Conservation (phyloP, 1,284 basidiomycete species). For the Rhizoctonia solani region DNA sequence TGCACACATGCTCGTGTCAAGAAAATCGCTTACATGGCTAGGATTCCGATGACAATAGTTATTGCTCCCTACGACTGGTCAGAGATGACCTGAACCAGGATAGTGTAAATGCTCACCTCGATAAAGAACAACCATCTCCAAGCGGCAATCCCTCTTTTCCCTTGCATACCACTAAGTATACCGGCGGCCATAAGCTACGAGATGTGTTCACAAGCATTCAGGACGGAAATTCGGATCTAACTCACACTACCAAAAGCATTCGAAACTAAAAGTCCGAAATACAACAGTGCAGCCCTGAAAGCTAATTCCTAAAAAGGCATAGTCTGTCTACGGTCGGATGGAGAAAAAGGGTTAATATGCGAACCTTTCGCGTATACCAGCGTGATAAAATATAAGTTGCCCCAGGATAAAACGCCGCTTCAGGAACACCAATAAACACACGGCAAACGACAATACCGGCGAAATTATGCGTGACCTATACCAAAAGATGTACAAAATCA, state of each 20-base stretch:
- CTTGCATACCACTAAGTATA: constrained; percentile 70
- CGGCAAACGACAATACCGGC: constrained; percentile 62
- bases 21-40: constrained; percentile 40
- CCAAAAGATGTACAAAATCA: too few species aligned
- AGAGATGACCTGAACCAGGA: constrained; percentile 14
- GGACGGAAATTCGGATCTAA: constrained; percentile 32
- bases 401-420: constrained; percentile 68
- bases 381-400: constrained; percentile 63
- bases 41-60: constrained; percentile 45
- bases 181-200: constrained; percentile 66
- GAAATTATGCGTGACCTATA: constrained; percentile 58
- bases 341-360: constrained; percentile 64
- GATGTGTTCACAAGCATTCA: constrained; percentile 30
- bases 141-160: constrained; percentile 64
- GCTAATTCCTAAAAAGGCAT: constrained; percentile 59
- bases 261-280: constrained; percentile 67
- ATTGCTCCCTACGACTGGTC: constrained; percentile 43
- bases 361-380: constrained; percentile 72
- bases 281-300: constrained; percentile 70
- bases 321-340: background rate
- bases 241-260: constrained; percentile 75
- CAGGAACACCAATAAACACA: constrained; percentile 65
- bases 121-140: constrained; percentile 66
- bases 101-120: constrained; percentile 40
- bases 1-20: background rate